These are phyloP conservation scores for Abortiporus biennis DNA, from an alignment of 1,284 basidiomycete genomes.

Conservation along the genomic window DNA sequence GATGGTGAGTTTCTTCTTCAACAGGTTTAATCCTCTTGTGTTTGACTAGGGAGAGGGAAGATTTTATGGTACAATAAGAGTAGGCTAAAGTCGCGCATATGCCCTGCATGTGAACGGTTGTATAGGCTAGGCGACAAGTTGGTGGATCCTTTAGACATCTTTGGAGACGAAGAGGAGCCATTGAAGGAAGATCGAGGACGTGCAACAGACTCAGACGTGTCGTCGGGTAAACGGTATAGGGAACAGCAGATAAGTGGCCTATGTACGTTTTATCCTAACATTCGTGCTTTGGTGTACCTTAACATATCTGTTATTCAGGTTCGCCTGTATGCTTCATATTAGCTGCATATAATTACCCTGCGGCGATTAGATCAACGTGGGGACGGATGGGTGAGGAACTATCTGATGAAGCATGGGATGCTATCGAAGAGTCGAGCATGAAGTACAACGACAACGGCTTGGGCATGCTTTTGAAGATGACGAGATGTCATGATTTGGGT, in stretches of 20 bases:
- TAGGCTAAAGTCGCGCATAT: conserved; percentile 57
- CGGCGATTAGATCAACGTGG: conserved; percentile 62
- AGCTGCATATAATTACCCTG: conserved; percentile 59
- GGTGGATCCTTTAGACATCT: conserved; percentile 34
- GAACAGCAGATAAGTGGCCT: conserved; percentile 73
- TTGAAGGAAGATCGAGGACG: too few relatives aligned
- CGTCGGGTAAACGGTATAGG: conserved; percentile 33
- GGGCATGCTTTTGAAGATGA: conserved; percentile 70
- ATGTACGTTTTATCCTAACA: too few relatives aligned
- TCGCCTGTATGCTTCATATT: conserved; percentile 72
- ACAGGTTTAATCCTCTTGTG: background rate
- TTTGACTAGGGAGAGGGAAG: too few relatives aligned
- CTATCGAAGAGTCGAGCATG: conserved; percentile 42
- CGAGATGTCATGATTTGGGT: conserved; percentile 65
- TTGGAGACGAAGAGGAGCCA: conserved; percentile 21
- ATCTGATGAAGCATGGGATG: conserved; percentile 55
- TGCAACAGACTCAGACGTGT: too few relatives aligned
- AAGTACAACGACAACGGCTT: conserved; percentile 41
- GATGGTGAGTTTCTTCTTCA: conserved; percentile 37
- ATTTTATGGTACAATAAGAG: conserved; percentile 84
- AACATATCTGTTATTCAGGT: conserved; percentile 44
- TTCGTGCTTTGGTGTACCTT: background rate
- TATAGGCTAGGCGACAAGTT: conserved; percentile 63
- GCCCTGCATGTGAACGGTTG: conserved; percentile 67
- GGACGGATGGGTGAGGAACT: conserved; percentile 63